These are phyloP conservation scores for Fusarium subtropicale DNA, from an alignment of 2,329 filamentous ascomycete genomes.

Conservation along the genomic window DNA sequence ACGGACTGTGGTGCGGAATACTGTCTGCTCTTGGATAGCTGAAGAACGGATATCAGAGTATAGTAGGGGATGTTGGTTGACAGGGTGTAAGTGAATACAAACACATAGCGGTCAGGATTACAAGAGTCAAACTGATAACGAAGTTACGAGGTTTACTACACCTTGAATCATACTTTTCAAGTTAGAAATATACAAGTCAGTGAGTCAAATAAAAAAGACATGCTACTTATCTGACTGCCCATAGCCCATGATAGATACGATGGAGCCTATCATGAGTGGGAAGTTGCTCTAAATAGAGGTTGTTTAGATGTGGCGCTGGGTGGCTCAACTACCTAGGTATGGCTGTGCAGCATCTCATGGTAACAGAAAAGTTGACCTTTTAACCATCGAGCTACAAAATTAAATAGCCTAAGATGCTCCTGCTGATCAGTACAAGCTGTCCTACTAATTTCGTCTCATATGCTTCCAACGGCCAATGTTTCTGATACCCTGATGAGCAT, in stretches of 20 bases:
- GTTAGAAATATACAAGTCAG: background rate
- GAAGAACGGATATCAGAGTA: background rate
- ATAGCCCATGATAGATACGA: background rate
- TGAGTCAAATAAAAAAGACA: too few relatives aligned
- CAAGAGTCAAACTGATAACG: background rate
- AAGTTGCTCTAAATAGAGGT: background rate
- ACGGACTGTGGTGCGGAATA: background rate
- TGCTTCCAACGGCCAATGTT: too few relatives aligned
- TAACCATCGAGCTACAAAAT: too few relatives aligned
- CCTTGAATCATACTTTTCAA: background rate
- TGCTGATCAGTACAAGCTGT: too few relatives aligned
- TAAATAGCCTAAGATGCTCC: too few relatives aligned
- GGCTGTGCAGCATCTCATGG: background rate
- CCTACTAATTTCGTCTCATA: too few relatives aligned
- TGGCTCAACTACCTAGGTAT: constrained; percentile 2
- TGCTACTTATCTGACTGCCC: too few relatives aligned
- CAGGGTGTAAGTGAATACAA: constrained; percentile 5
- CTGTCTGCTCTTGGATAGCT: background rate
- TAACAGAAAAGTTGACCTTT: too few relatives aligned
- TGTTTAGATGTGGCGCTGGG: constrained; percentile 18
- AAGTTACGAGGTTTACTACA: background rate
- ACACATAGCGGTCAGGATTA: background rate
- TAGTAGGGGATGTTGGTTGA: constrained; percentile 29
- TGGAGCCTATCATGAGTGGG: background rate
- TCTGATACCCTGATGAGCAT: too few relatives aligned